These are phyloP conservation scores for Scheffersomyces quercinus DNA, from an alignment of 1,139 yeast genomes.

Conservation along the genomic window DNA sequence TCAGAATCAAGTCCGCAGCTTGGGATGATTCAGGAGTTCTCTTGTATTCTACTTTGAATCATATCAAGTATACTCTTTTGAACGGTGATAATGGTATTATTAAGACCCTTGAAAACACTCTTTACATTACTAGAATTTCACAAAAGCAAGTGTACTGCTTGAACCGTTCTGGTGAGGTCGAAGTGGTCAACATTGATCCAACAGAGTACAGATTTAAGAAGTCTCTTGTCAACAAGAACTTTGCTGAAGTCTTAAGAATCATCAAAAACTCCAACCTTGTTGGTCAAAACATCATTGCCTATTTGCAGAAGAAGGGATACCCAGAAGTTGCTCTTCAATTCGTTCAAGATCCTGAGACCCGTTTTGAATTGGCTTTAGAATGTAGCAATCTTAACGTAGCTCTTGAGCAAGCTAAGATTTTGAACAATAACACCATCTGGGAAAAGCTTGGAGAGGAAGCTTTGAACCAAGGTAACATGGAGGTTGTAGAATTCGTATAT, in stretches of 20 bases:
- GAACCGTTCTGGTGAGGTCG: conserved; percentile 84
- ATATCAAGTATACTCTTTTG: conserved; percentile 87
- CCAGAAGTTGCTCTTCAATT: conserved; percentile 95
- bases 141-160: conserved; percentile 77
- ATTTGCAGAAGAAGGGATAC: conserved; percentile 91
- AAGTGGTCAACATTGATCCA: conserved; percentile 80
- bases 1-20: conserved; percentile 94
- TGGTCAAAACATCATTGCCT: conserved; percentile 95
- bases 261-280: conserved; percentile 88
- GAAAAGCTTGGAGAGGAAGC: conserved; percentile 85
- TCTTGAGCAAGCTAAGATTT: conserved; percentile 79
- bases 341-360: conserved; percentile 93
- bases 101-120: conserved; percentile 87
- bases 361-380: conserved; percentile 93
- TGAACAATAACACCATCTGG: conserved; percentile 75
- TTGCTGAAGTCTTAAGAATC: conserved; percentile 87
- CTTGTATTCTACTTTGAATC: conserved; percentile 91
- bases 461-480: conserved; percentile 82
- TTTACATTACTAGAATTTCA: conserved; percentile 73
- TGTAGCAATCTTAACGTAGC: conserved; percentile 89
- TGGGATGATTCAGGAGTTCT: conserved; percentile 96
- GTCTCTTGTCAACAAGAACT: conserved; percentile 86
- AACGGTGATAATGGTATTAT: conserved; percentile 96
- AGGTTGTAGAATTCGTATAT: conserved; percentile 81
- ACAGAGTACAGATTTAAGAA: conserved; percentile 96